Conservation (phyloP, 371 early-diverging fungal species). For the Sporodiniella umbellata region DNA sequence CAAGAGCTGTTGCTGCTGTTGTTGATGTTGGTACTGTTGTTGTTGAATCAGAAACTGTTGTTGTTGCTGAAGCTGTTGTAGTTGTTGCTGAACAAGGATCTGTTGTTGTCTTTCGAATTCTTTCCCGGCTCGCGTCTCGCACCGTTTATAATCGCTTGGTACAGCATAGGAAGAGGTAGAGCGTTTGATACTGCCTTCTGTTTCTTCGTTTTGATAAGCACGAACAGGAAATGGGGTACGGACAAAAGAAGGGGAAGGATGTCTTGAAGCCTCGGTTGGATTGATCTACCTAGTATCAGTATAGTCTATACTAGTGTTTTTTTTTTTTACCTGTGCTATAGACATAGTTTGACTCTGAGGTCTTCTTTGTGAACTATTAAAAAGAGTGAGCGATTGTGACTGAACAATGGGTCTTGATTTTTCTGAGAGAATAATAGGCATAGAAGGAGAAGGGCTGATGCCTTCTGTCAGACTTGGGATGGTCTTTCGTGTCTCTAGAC, state of each 20-base stretch:
- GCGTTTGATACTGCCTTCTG: not conserved
- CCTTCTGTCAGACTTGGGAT: conserved; percentile 1
- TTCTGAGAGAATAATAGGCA: conserved; percentile 10
- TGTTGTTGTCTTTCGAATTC: conserved; percentile 1
- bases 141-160: not conserved
- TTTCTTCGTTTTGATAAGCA: not conserved
- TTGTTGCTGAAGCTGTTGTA: conserved; percentile 2
- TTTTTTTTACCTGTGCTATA: not conserved
- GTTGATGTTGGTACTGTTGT: not conserved
- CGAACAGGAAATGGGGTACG: not conserved
- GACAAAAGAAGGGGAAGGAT: not conserved
- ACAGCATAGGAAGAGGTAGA: not conserved
- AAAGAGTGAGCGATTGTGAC: conserved; percentile 13
- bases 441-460: conserved; percentile 14
- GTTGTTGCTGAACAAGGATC: conserved; percentile 11
- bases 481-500: conserved; percentile 14
- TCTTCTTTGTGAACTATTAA: not conserved
- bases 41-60: conserved; percentile 1
- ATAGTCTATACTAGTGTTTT: no score
- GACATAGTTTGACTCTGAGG: not conserved
- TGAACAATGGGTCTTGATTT: conserved; percentile 8
- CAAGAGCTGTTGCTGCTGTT: conserved; percentile 2
- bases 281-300: no score
- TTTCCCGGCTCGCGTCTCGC: no score
- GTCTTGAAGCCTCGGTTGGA: no score